phyloP scores from a whole-genome alignment of 805 yeast genomes.

The Kuraishia ogatae region DNA sequence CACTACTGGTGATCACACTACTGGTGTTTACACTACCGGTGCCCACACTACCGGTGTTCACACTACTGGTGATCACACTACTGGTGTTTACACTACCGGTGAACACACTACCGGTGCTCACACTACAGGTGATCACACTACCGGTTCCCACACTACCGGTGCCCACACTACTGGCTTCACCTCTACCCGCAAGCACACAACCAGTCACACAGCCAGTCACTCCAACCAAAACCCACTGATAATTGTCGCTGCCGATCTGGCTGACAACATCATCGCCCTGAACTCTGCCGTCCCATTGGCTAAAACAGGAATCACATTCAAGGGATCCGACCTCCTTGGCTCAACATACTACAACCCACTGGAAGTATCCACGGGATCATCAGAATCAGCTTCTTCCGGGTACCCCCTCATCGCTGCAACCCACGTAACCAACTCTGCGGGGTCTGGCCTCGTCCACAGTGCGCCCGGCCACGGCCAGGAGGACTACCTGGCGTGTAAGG shows the following conservation, averaged over 20 bases:
- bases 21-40: no score
- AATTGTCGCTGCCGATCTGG: background rate
- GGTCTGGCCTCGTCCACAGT: slow-evolving; percentile 94
- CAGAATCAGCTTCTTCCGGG: no score
- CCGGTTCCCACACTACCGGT: no score
- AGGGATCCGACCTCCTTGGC: slow-evolving; percentile 33
- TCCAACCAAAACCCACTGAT: background rate
- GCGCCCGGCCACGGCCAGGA: slow-evolving; percentile 99
- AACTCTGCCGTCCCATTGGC: background rate
- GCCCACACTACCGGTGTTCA: no score
- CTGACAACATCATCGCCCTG: background rate
- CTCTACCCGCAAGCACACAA: no score
- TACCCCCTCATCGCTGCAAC: slow-evolving; percentile 69
- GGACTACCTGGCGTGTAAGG: slow-evolving; percentile 68
- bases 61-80: no score
- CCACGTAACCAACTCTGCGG: slow-evolving; percentile 74
- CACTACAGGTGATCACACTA: no score
- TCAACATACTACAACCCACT: slow-evolving; percentile 47
- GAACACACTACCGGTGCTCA: no score
- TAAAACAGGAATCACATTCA: slow-evolving; percentile 15
- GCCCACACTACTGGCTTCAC: no score
- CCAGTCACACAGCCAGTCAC: no score
- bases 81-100: no score
- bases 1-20: no score
- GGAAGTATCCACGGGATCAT: slow-evolving; percentile 12